Evolutionary conservation across 2,329 filamentous ascomycete species (phyloP), one percentile per base, ranked within the genome.

Genomic region (Pestalotiopsis sp.): DNA sequence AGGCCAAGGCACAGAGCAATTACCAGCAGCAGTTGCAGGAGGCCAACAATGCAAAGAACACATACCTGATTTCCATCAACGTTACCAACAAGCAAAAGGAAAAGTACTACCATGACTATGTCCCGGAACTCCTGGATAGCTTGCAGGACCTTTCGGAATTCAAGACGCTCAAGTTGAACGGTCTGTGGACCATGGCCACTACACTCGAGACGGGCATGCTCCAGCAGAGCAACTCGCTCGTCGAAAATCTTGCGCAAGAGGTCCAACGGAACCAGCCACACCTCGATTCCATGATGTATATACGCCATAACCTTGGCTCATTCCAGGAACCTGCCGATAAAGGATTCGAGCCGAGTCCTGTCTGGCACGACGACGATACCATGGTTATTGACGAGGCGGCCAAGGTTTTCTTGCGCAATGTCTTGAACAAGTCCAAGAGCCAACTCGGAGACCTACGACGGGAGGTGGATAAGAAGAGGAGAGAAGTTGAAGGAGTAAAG

Each of bases 1-100:
- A 97, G 82, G 84, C 89, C 71, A 99, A 98, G 83, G 94, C 95
- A 7, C 93, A 97, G 78, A 92, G 90, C 78, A 91, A 93, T 49
- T 99, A 97, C 81, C 93, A 97, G 76, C 94, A 97, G 78, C 95
- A 98, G 80, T 86, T 97, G 70, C 83, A 91, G 70, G 96, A 99
- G 74, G 98, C 98, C 96, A 93, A 96, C 82, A 99, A 99, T 78
- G 88, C 92, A 79, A 99, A 99, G 85, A 99, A 99, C 80, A 94
- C 93, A n/a, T 99, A 99, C 78, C 84, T 99, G 70, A 97, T 99
- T 76, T 88, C 90, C 70, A 97, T 99, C 83, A 97, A 97, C 78
- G 93, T 98, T 69, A 97, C 95, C 41, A 99, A 99, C 82, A 97
- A 96, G 83, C 91, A 97, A 77, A 99, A 98, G 83, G 94, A 98